Base-by-base conservation (phyloP, 148 eudicot species). In the Agrostemma githago region DNA sequence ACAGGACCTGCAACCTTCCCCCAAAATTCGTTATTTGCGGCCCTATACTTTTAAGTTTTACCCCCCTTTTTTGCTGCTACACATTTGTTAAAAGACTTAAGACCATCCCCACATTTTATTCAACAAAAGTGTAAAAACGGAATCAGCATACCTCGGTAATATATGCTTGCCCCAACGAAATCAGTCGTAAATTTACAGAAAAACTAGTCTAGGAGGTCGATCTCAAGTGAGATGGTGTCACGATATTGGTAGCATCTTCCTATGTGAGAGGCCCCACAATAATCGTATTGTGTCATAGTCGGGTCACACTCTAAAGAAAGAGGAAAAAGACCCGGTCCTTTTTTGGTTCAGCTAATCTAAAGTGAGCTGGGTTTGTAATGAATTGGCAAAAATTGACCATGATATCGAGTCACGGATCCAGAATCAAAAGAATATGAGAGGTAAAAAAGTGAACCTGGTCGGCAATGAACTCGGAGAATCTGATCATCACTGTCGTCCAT, bases 1-100 rank as follows among this genome's bases (percentile, higher is more conserved):
- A 79, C 82, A 51, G 38, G 58, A 26, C 62, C 74, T 74, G 78
- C 74, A 76, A 59, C 19, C 44, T 70, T 74, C 37, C 72, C 72
- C 76, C 60, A 5, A 17, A 34, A 51, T 11, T 51, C 56, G 3
- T 51, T 51, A 0, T 73, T 63, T 79, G 64, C 78, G 82, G 73
- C 74, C 6, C 70, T 68, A 61, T 67, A 37, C 53, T 60, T 19
- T 26, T 26, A 26, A n/a, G n/a, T n/a, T n/a, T n/a, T n/a, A n/a
- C n/a, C 34, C 6, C 26, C 16, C 20, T 62, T 15, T 44, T 19
- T 38, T 2, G 17, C 8, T 71, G 38, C 11, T n/a, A 51, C 14
- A n/a, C 15, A 20, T 10, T 34, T 21, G 10, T 12, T 6, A 21
- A 21, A 3, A 37, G 16, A 66, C 34, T 0, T 26, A 26, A 10